Evolutionary conservation across 306 rosid species (phyloP), one percentile per base, ranked within the genome.

Genomic region (Malus sieversii): DNA sequence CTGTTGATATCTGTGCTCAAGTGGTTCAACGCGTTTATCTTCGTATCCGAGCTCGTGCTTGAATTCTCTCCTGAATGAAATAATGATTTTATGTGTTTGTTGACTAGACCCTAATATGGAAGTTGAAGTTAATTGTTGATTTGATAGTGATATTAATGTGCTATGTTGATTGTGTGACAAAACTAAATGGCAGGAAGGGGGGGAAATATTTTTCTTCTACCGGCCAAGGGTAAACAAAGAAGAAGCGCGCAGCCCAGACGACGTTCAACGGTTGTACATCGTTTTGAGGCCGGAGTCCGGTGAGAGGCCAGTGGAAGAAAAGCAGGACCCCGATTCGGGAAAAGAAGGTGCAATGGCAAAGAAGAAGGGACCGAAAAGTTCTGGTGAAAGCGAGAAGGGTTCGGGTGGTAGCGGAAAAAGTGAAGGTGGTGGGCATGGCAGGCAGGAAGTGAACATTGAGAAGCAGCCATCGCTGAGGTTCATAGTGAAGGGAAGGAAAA

Each of bases 201-300:
- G 92, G 22, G 90, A 86, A 32, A 87, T 90, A 74, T 90, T 69
- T 79, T 90, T 90, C 88, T 90, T 90, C 76, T 87, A 84, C 66
- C 63, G 89, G 89, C 88, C 87, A 13, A 87, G 86, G 71, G 87
- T 87, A 33, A 71, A 67, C 61, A 84, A 71, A 75, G 87, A 90
- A 82, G 90, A 87, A 63, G 92, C 85, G 51, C 90, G 84, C 13
- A 66, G 83, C 55, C 66, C 72, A 19, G 89, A 87, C 5, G 90
- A 86, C 60, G 89, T 90, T 23, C 95, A 90, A 8, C 88, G 87
- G 38, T 78, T 90, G 32, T 84, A 87, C 72, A 82, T 90, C 1
- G 81, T 87, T 59, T 51, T 90, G 30, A 77, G 85, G 63, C 84
- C 88, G 2, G 86, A 82, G 72, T 84, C 83, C 0, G 85, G 89